Percentiles rank a stretch among this genome's conserved stretches.
Evolutionary conservation across 257 asterid species (phyloP).

Genomic region (Jaltomata sinuosa): DNA sequence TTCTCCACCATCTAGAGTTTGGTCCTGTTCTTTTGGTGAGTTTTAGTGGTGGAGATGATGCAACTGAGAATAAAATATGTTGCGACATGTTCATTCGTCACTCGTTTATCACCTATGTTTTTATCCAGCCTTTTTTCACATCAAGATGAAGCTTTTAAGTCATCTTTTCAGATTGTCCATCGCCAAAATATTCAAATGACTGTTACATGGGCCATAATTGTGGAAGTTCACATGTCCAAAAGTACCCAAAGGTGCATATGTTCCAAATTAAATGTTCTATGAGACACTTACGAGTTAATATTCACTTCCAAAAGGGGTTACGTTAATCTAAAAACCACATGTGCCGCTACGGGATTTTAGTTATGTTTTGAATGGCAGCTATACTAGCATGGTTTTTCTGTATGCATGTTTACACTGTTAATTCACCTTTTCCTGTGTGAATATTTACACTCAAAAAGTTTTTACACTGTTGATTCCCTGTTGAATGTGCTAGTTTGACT

Average conservation of each 20-base stretch:
- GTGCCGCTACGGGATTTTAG: not conserved
- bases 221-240: not conserved
- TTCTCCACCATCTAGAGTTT: not conserved
- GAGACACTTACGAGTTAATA: not conserved
- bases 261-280: not conserved
- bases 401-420: not conserved
- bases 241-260: not conserved
- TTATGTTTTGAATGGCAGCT: not conserved
- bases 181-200: not conserved
- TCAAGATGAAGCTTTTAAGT: not conserved
- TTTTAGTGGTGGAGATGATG: not conserved
- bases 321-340: not conserved
- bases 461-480: not conserved
- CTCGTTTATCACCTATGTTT: not conserved
- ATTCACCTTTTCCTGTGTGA: not conserved
- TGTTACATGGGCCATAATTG: not conserved
- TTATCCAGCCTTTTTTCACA: not conserved
- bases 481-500: not conserved
- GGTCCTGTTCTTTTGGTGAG: not conserved
- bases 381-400: not conserved
- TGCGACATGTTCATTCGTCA: not conserved
- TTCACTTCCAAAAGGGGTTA: not conserved
- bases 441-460: not conserved
- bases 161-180: not conserved
- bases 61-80: not conserved